These are phyloP conservation scores for Ascocoryne sarcoides DNA, from an alignment of 2,329 filamentous ascomycete genomes.

Conservation along the genomic window DNA sequence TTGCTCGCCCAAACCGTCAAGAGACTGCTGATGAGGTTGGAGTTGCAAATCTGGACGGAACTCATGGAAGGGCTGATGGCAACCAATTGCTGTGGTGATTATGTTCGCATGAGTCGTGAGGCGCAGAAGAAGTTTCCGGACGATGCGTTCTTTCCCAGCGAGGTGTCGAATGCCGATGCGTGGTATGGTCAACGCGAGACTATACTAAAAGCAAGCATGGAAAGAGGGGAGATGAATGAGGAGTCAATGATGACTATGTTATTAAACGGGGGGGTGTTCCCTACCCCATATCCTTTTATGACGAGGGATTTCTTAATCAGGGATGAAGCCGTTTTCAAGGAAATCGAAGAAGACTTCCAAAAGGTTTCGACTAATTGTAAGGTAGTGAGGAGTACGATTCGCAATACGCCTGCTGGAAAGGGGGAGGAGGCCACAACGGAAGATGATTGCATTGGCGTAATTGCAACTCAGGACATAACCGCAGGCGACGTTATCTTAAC, in stretches of 20 bases:
- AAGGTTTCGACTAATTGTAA: slow-evolving; percentile 18
- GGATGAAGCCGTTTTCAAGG: slow-evolving; percentile 13
- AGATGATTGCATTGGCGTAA: slow-evolving; percentile 19
- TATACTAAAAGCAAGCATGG: slow-evolving; percentile 13
- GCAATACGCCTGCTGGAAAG: slow-evolving; percentile 7
- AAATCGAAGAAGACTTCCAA: slow-evolving; percentile 17
- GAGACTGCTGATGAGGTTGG: slow-evolving; percentile 20
- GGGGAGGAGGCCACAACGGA: slow-evolving; percentile 11
- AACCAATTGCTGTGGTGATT: slow-evolving; percentile 22
- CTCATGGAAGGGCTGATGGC: slow-evolving; percentile 24
- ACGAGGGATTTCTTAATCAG: slow-evolving; percentile 14
- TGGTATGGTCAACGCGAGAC: slow-evolving; percentile 17
- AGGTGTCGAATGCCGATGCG: slow-evolving; percentile 19
- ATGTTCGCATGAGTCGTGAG: slow-evolving; percentile 17
- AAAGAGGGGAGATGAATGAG: slow-evolving; percentile 16
- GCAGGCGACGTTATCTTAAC: slow-evolving; percentile 14
- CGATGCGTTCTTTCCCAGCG: slow-evolving; percentile 20
- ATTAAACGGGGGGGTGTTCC: slow-evolving; percentile 20
- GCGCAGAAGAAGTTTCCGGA: slow-evolving; percentile 21
- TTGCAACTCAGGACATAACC: slow-evolving; percentile 16
- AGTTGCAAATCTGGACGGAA: slow-evolving; percentile 23
- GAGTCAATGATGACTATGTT: slow-evolving; percentile 15
- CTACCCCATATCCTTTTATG: slow-evolving; percentile 22
- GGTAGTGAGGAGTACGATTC: slow-evolving; percentile 18
- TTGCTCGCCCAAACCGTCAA: slow-evolving; percentile 12